Evolutionary conservation across 1,284 basidiomycete species (phyloP), one percentile per base, ranked within the genome.

Genomic region (Leccinum pachyderme): DNA sequence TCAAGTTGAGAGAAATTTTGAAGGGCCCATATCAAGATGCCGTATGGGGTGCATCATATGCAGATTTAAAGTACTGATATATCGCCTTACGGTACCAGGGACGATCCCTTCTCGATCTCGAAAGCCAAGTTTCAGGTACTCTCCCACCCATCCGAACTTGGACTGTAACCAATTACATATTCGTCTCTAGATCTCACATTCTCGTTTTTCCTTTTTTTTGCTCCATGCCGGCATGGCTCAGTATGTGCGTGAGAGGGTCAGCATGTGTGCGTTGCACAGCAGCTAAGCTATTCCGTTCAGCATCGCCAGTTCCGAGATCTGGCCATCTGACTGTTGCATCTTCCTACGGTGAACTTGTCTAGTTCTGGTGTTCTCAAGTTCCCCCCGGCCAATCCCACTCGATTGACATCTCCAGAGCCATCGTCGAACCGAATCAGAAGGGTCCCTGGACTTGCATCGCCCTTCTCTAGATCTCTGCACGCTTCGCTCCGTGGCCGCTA

Each of bases 51-150:
- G 68, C 59, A 66, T 72, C 67, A 70, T 44, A 25, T 56, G 45
- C 67, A 68, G 67, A 72, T 72, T 69, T 68, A 59, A 49, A 56
- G 55, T 64, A 50, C 68, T 69, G 68, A 66, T 69, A 66, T 72
- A 71, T 70, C 57, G 47, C 25, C 39, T 69, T 69, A 69, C 68
- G 68, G 47, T 66, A 72, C 64, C 64, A 69, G 71, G 71, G 70
- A 64, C 71, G 68, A 69, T 69, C 70, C 60, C 57, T 59, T 60
- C 66, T 69, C 68, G 67, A 72, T 71, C 69, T 67, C 57, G 61
- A 71, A 67, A 70, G 63, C 59, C 67, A 70, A 63, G 68, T 64
- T 67, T 68, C 69, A 69, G 70, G 68, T 70, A 58, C 67, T 72
- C 71, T 70, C 54, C 70, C 70, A 69, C 63, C 61, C 53, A 57